Evolutionary conservation across 1,284 basidiomycete genomes (phyloP).

Genomic region (Fereydounia khargensis): DNA sequence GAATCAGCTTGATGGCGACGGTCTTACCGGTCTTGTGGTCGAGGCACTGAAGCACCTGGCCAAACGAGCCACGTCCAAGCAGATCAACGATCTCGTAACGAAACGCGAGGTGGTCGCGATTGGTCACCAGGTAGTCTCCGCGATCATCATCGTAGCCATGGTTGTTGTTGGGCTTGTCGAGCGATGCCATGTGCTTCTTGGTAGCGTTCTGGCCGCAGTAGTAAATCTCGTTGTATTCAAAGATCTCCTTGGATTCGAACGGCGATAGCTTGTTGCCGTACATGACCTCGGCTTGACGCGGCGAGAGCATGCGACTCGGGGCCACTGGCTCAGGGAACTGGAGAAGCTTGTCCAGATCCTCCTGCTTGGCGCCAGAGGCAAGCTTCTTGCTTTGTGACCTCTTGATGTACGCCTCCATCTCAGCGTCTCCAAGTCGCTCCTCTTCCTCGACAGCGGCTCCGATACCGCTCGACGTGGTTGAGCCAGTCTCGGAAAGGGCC

Average conservation of each 20-base stretch:
- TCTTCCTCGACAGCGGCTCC: slow-evolving; percentile 66
- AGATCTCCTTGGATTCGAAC: slow-evolving; percentile 87
- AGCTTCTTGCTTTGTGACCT: slow-evolving; percentile 85
- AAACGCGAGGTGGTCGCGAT: slow-evolving; percentile 89
- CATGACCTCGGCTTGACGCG: slow-evolving; percentile 62
- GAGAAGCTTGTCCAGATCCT: slow-evolving; percentile 82
- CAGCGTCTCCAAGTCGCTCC: slow-evolving; percentile 84
- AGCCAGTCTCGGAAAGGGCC: slow-evolving; percentile 8
- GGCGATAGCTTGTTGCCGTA: slow-evolving; percentile 58
- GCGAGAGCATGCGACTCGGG: slow-evolving; percentile 69
- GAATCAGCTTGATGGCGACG: slow-evolving; percentile 97
- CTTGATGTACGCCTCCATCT: slow-evolving; percentile 92
- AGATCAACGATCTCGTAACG: slow-evolving; percentile 91
- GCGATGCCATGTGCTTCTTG: slow-evolving; percentile 52
- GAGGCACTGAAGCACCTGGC: slow-evolving; percentile 91
- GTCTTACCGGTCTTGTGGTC: slow-evolving; percentile 96
- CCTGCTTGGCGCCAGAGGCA: slow-evolving; percentile 72
- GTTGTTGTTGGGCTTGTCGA: slow-evolving; percentile 78
- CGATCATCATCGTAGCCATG: slow-evolving; percentile 97
- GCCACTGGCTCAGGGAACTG: slow-evolving; percentile 86
- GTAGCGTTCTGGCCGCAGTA: slow-evolving; percentile 66
- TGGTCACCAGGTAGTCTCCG: slow-evolving; percentile 89
- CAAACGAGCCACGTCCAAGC: slow-evolving; percentile 96
- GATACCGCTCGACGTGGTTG: not conserved
- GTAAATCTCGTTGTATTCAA: slow-evolving; percentile 82